phyloP scores from a whole-genome alignment of 805 yeast genomes.

The Saccharomycopsis fermentans region DNA sequence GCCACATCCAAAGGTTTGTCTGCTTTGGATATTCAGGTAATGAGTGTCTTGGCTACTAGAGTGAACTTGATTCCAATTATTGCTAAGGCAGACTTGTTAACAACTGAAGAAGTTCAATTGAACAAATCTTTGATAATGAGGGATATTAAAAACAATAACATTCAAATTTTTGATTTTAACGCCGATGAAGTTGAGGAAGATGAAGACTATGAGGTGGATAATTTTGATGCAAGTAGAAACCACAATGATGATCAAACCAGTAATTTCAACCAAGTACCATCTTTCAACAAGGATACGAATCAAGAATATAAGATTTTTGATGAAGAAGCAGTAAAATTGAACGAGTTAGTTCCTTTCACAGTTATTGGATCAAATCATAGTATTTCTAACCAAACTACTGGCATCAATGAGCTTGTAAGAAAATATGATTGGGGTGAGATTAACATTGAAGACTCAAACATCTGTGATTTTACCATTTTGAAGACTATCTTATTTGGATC shows the following conservation, averaged over 20 bases:
- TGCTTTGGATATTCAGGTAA: constrained; percentile 63
- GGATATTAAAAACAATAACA: constrained; percentile 47
- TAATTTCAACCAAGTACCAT: not conserved
- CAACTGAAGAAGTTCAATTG: constrained; percentile 46
- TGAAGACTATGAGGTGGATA: not conserved
- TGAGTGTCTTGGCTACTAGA: constrained; percentile 56
- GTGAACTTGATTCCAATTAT: constrained; percentile 82
- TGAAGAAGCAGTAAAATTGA: constrained; percentile 23
- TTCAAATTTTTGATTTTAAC: constrained; percentile 66
- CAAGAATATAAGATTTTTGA: not conserved
- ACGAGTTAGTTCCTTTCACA: constrained; percentile 51
- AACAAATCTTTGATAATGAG: constrained; percentile 45
- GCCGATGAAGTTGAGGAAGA: constrained; percentile 4
- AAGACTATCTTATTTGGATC: constrained; percentile 69
- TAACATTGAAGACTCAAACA: constrained; percentile 39
- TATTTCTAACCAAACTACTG: constrained; percentile 28
- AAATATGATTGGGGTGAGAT: constrained; percentile 59
- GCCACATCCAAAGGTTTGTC: constrained; percentile 50
- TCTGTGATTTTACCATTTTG: constrained; percentile 45
- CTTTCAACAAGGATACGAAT: not conserved
- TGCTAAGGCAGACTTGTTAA: constrained; percentile 70
- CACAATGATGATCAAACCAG: not conserved
- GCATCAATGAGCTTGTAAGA: constrained; percentile 37
- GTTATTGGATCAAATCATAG: constrained; percentile 47
- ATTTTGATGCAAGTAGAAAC: not conserved